Evolutionary conservation across 225 moss, liverwort and hornwort species (phyloP).

Genomic region (Rhytidiadelphus loreus): DNA sequence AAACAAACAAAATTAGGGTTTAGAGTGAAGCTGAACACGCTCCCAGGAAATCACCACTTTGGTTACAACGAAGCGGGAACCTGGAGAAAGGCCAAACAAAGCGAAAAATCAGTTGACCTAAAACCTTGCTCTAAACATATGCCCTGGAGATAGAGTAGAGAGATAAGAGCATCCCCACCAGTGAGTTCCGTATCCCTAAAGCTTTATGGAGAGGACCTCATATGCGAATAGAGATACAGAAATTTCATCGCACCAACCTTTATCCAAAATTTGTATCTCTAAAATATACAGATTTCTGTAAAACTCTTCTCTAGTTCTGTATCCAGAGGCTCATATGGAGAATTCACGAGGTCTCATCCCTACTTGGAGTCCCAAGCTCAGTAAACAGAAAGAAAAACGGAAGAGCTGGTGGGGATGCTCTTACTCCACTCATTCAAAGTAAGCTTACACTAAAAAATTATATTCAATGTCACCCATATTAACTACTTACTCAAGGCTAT

Average conservation of each 20-base stretch:
- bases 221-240: no score
- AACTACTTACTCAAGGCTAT: not conserved
- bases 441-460: not conserved
- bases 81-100: not conserved
- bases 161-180: no score
- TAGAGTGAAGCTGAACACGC: not conserved
- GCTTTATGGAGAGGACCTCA: no score
- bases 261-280: no score
- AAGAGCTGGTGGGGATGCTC: not conserved
- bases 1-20: not conserved
- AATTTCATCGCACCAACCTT: no score
- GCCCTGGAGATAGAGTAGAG: not conserved
- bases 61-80: not conserved
- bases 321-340: no score
- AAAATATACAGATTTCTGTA: no score
- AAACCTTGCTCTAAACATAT: not conserved
- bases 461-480: not conserved
- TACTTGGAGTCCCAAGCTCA: no score
- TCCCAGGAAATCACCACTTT: not conserved
- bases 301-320: no score
- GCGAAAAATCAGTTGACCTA: not conserved
- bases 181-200: no score
- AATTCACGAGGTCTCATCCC: no score
- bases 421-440: not conserved
- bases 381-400: no score